These are phyloP conservation scores for Sporothrix inflata DNA, from an alignment of 2,329 filamentous ascomycete species.

Conservation along the genomic window DNA sequence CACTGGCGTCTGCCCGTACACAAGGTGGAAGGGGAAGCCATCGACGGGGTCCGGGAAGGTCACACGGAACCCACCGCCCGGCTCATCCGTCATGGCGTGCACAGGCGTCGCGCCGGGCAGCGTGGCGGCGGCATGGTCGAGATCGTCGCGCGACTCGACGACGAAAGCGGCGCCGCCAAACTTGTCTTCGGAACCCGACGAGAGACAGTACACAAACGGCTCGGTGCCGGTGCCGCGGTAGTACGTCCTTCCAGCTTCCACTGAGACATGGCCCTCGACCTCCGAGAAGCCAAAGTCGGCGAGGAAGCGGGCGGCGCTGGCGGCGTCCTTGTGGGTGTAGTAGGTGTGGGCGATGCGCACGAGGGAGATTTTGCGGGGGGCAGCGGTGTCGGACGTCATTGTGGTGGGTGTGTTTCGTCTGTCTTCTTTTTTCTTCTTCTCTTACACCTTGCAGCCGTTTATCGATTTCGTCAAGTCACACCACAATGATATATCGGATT, in stretches of 20 bases:
- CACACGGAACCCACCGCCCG: conserved; percentile 58
- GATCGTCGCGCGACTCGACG: conserved; percentile 59
- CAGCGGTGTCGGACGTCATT: conserved; percentile 31
- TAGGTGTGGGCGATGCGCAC: conserved; percentile 50
- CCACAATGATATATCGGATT: not conserved
- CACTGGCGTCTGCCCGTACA: conserved; percentile 54
- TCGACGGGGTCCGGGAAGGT: conserved; percentile 58
- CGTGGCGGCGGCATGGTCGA: conserved; percentile 53
- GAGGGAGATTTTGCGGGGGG: conserved; percentile 42
- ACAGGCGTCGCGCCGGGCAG: conserved; percentile 54
- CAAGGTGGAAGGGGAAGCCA: conserved; percentile 60
- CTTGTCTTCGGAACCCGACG: conserved; percentile 49
- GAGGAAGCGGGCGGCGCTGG: conserved; percentile 47
- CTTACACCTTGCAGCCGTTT: not conserved
- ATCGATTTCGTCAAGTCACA: not conserved
- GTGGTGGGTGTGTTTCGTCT: not conserved
- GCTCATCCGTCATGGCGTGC: conserved; percentile 53
- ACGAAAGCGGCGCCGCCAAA: conserved; percentile 63
- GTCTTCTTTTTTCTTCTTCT: not conserved
- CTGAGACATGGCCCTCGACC: conserved; percentile 34
- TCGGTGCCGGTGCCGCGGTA: conserved; percentile 65
- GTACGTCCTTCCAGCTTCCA: conserved; percentile 53
- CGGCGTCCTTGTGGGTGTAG: conserved; percentile 52
- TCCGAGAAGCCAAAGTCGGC: conserved; percentile 54
- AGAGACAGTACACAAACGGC: conserved; percentile 61